Evolutionary conservation across 2,329 filamentous ascomycete genomes (phyloP), one percentile per base, ranked within the genome.

Genomic region (Microdochium nivale): DNA sequence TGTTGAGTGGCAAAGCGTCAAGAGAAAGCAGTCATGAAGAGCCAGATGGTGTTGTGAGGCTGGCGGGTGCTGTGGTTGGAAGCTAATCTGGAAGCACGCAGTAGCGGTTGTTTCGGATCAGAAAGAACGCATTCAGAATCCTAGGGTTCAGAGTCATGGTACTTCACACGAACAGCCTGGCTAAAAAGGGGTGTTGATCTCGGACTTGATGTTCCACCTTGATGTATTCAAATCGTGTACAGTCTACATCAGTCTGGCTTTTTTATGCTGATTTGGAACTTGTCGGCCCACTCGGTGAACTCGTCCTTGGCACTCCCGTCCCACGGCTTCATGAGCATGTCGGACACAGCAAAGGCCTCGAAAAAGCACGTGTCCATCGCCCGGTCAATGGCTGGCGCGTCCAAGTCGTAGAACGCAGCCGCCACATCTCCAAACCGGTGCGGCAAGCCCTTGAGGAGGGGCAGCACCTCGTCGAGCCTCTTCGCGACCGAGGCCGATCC

Each of bases 271-370:
- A 65, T 60, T 60, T 76, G 74, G 56, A 81, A 83, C 55, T 76
- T 79, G 11, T 71, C 73, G n/a, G 78, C 81, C 90, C 90, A 95
- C 16, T 79, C 73, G 0, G 84, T 86, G 62, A 95, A 95, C 60
- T 86, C 88, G 60, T 96, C 90, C 40, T 13, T 21, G 19, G 79
- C 75, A 47, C 77, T 68, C 0, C 78, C 84, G 2, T 78, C 68
- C 87, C 87, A 91, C 21, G 76, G 74, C 53, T 74, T 70, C 49
- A 72, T 70, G 13, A 88, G 67, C 48, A 84, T 62, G 52, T 80
- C 75, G 0, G 78, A 75, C 0, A 76, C 78, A 1, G 67, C 70
- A 57, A 79, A 78, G 0, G 86, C 83, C 49, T 82, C 77, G 1
- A 72, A 69, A 54, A 84, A 81, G 59, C 84, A 84, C 40, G 76